These are phyloP conservation scores for Mortierella sp. DNA, from an alignment of 371 early-diverging fungal species.

Conservation along the genomic window DNA sequence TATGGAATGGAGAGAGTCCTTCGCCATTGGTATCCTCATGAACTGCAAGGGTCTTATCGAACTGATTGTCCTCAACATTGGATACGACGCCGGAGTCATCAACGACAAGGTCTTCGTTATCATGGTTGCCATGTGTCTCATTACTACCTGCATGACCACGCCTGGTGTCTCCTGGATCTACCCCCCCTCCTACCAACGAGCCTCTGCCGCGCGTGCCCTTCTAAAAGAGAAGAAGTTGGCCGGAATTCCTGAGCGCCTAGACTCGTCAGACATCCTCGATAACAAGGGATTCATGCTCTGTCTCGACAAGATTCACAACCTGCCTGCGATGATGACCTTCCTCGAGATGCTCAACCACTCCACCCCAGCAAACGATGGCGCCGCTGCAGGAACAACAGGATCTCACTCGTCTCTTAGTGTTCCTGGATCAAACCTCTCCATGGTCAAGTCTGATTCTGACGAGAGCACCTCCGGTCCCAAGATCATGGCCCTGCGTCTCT, in stretches of 20 bases:
- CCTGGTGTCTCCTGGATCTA: constrained; percentile 74
- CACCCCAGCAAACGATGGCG: background rate
- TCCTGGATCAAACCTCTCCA: background rate
- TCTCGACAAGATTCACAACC: constrained; percentile 76
- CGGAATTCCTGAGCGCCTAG: constrained; percentile 22
- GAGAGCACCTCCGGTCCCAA: constrained; percentile 10
- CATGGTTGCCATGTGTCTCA: constrained; percentile 84
- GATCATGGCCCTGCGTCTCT: constrained; percentile 72
- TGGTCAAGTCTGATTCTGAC: background rate
- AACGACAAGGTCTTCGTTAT: constrained; percentile 84
- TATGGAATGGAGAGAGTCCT: constrained; percentile 86
- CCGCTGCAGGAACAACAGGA: background rate
- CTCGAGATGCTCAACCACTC: constrained; percentile 48
- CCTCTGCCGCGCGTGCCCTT: constrained; percentile 30
- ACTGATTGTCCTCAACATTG: constrained; percentile 94
- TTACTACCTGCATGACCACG: constrained; percentile 89
- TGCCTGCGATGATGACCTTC: constrained; percentile 84
- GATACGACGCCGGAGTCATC: constrained; percentile 88
- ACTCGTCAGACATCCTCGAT: constrained; percentile 6
- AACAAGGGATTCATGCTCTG: constrained; percentile 67
- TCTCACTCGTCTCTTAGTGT: constrained; percentile 9
- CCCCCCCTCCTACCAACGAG: constrained; percentile 70
- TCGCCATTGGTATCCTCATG: constrained; percentile 93
- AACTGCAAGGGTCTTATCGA: constrained; percentile 96
- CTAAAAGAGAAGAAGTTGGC: constrained; percentile 24